Percentiles rank a stretch among this genome's conserved stretches.
These are phyloP conservation scores for Phialophora tarda DNA, from an alignment of 2,329 filamentous ascomycete genomes.

Conservation along the genomic window DNA sequence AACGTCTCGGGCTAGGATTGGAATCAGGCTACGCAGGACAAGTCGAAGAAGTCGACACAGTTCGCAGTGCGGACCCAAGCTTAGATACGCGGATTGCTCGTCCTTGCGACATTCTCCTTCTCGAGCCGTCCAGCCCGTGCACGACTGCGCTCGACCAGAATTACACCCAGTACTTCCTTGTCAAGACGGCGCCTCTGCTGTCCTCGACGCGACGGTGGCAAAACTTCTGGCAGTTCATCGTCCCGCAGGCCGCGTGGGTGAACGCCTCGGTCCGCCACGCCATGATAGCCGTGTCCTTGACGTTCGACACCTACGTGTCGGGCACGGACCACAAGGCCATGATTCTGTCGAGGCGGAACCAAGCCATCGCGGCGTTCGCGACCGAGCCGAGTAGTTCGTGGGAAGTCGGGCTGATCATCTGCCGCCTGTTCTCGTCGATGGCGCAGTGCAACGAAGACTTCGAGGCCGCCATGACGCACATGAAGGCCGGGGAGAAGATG, in stretches of 20 bases:
- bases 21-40: neutral
- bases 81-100: neutral
- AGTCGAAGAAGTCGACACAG: neutral
- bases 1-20: neutral
- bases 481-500: conserved; percentile 24
- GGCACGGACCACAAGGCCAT: conserved; percentile 15
- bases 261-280: conserved; percentile 30
- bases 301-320: conserved; percentile 24
- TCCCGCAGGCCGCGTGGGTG: conserved; percentile 30
- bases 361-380: conserved; percentile 18
- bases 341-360: conserved; percentile 15
- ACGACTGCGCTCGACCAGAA: conserved; percentile 2
- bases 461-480: conserved; percentile 21
- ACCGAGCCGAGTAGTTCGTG: conserved; percentile 8
- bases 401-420: conserved; percentile 30
- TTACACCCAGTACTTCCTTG: conserved; percentile 19
- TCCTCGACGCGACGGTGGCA: conserved; percentile 24
- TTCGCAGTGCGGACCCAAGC: neutral
- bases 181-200: conserved; percentile 21
- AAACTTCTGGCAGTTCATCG: conserved; percentile 25
- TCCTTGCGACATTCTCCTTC: neutral
- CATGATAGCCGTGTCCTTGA: conserved; percentile 29
- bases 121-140: conserved; percentile 21
- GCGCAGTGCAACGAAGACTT: conserved; percentile 26
- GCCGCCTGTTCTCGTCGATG: conserved; percentile 28